These are phyloP conservation scores for Collybia sordida DNA, from an alignment of 768 basidiomycete species.

Conservation along the genomic window DNA sequence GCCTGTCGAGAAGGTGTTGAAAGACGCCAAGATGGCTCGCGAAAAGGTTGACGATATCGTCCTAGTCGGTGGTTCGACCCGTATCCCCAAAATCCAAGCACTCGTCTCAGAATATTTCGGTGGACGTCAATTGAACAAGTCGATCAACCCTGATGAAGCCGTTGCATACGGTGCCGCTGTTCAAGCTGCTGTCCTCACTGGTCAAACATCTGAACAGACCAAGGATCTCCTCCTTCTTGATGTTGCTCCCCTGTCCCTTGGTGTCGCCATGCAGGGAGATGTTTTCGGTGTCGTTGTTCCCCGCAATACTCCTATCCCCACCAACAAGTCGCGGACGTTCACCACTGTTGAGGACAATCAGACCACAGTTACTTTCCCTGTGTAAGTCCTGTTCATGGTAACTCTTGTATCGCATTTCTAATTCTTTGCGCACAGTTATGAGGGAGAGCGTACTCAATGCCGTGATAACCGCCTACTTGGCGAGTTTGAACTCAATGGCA, in stretches of 20 bases:
- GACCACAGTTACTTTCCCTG: constrained; percentile 99
- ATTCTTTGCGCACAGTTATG: constrained; percentile 56
- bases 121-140: constrained; percentile 98
- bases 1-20: constrained; percentile 98
- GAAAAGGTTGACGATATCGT: constrained; percentile 99
- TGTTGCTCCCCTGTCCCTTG: constrained; percentile 96
- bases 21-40: constrained; percentile 97
- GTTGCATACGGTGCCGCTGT: constrained; percentile 99
- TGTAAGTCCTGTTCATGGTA: constrained; percentile 46
- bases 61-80: constrained; percentile 98
- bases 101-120: constrained; percentile 99
- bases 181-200: constrained; percentile 98
- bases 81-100: constrained; percentile 98
- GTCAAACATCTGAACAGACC: constrained; percentile 98
- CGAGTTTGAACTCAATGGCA: constrained; percentile 98
- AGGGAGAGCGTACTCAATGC: constrained; percentile 99
- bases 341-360: constrained; percentile 99
- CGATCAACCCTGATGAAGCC: constrained; percentile 99
- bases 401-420: constrained; percentile 3
- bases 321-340: constrained; percentile 98
- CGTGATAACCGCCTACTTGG: constrained; percentile 98
- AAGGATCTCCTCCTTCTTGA: constrained; percentile 98
- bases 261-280: constrained; percentile 99
- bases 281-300: constrained; percentile 99
- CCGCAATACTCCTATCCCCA: constrained; percentile 98